Conservation (phyloP, 2,329 filamentous ascomycete species). For the Paecilomyces variotii region DNA sequence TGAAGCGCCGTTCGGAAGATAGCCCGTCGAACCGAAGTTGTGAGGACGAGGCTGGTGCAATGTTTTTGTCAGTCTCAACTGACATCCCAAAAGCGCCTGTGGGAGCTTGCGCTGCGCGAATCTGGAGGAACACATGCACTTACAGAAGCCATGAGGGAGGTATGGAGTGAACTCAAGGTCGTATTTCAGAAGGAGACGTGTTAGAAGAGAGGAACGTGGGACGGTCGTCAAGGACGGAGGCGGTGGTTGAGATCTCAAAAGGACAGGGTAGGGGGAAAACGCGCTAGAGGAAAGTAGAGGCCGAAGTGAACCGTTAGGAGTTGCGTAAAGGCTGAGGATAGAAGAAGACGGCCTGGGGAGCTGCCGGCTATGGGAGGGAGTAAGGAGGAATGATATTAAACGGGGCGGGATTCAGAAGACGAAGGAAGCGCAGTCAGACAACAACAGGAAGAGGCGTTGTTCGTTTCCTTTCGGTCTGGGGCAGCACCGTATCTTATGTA, state of each 20-base stretch:
- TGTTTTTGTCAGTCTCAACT: neutral
- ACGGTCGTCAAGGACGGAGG: slow-evolving; percentile 1
- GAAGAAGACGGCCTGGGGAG: neutral
- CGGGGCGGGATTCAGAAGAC: neutral
- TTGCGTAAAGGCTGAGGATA: slow-evolving; percentile 4
- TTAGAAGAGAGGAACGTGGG: slow-evolving; percentile 5
- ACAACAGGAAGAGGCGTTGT: neutral
- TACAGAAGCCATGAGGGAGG: slow-evolving; percentile 41
- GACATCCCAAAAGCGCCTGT: neutral
- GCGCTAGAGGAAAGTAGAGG: neutral
- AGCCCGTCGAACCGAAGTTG: slow-evolving; percentile 36
- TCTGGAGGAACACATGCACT: slow-evolving; percentile 16
- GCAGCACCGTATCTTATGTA: neutral
- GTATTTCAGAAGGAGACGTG: neutral
- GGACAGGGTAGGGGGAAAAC: neutral
- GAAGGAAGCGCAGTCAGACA: neutral
- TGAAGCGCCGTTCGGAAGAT: slow-evolving; percentile 39
- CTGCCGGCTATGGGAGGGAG: neutral
- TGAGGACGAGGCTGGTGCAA: slow-evolving; percentile 33
- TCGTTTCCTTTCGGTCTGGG: neutral
- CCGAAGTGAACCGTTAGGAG: neutral
- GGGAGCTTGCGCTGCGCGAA: neutral
- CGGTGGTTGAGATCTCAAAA: neutral
- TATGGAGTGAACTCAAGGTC: slow-evolving; percentile 1
- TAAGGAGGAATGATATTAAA: neutral